phyloP scores from a whole-genome alignment of 768 basidiomycete species.

The Neoboletus subvelutipes region DNA sequence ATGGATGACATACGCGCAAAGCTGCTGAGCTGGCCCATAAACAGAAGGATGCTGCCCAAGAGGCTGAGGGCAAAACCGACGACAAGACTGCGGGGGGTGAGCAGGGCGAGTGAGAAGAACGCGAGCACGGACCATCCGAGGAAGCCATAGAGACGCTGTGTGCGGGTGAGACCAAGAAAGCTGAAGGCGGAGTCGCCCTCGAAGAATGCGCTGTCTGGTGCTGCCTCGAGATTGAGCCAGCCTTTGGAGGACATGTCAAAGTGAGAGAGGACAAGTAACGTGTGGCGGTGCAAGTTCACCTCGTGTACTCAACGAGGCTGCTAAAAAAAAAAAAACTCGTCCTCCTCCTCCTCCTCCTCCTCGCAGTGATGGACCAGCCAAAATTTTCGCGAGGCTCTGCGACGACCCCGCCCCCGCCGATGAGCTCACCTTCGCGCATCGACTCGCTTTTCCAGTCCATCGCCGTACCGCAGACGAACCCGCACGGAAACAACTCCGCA shows the following conservation, averaged over 20 bases:
- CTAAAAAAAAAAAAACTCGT: background rate
- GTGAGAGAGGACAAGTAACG: background rate
- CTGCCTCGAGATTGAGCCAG: slow-evolving; percentile 84
- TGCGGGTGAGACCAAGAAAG: slow-evolving; percentile 74
- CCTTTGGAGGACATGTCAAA: slow-evolving; percentile 50
- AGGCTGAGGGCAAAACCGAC: slow-evolving; percentile 80
- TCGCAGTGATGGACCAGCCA: background rate
- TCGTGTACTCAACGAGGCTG: slow-evolving; percentile 33
- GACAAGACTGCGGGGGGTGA: slow-evolving; percentile 49
- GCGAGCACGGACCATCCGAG: slow-evolving; percentile 60
- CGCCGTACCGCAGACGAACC: too few species aligned
- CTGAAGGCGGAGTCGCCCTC: slow-evolving; percentile 89
- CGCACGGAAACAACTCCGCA: slow-evolving; percentile 40
- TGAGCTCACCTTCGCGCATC: background rate
- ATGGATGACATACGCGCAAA: slow-evolving; percentile 65
- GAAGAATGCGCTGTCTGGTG: slow-evolving; percentile 79
- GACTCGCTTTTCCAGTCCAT: background rate
- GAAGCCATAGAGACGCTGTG: slow-evolving; percentile 85
- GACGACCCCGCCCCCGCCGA: slow-evolving; percentile 30
- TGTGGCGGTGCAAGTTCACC: slow-evolving; percentile 14
- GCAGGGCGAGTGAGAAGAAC: background rate
- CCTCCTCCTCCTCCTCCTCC: too few species aligned
- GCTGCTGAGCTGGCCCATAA: slow-evolving; percentile 61
- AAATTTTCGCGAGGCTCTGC: background rate
- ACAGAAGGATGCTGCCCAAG: slow-evolving; percentile 74